Base-by-base conservation (phyloP, 352 stramenopile genomes). In the Pythium vanterpoolii region DNA sequence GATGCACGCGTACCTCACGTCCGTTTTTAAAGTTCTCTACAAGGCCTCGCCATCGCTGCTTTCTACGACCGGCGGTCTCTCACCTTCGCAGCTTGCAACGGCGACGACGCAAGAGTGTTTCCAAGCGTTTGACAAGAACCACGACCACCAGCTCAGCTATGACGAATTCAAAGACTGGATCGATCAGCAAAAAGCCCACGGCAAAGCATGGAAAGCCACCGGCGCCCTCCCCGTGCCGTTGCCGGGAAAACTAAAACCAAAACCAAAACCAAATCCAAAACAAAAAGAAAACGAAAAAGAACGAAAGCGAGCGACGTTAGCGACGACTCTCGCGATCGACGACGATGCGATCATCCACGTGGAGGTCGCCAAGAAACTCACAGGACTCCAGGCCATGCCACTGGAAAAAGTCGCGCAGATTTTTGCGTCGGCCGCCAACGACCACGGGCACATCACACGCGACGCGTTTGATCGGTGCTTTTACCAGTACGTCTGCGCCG, bases 1-100 rank as follows among this genome's bases (percentile, higher is more conserved):
- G 68, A 93, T 96, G 85, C 58, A 66, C n/a, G 66, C 69, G 36
- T 96, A 95, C 64, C 69, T 96, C 42, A 86, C 85, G 16, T 77
- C 81, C 14, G 71, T 96, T 7, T 96, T 96, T 62, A 91, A 89
- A 51, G 72, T 96, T 11, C 76, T 96, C 39, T 94, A 89, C 69
- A 90, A 94, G 62, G 85, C 81, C 18, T 91, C 83, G 1, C 83
- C 84, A 1, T 66, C 90, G 14, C 34, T 94, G 6, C 54, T 76
- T 43, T 31, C 40, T 1, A 80, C 83, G 39, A 89, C 79, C 13
- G 69, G 73, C 16, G 60, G 55, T 14, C 74, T 89, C 71, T 75
- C 48, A 21, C 76, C 87, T 0, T 56, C 74, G 19, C 69, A 93
- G 50, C 64, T 96, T n/a, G 86, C 87, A 11, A 60, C 61, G n/a